A percentile compares a stretch with the other conserved stretches of the same genome.
Evolutionary conservation across 352 stramenopile genomes (phyloP).

Genomic region (Phytophthora pistaciae): DNA sequence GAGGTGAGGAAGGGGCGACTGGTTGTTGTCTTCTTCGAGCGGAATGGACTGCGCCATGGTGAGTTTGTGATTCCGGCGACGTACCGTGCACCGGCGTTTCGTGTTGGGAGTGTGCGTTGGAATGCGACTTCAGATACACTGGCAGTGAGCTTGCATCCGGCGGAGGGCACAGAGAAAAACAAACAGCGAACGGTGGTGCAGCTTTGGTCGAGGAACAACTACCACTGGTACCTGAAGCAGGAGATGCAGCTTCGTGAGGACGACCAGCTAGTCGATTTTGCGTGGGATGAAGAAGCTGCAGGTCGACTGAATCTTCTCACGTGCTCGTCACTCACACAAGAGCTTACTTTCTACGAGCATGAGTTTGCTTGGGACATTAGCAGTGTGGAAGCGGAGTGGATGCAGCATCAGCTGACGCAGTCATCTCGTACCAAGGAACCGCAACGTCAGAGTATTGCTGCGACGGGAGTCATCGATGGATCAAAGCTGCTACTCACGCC

Average conservation of each 20-base stretch:
- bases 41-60: slow-evolving; percentile 82
- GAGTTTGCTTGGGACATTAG: slow-evolving; percentile 66
- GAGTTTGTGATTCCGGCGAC: slow-evolving; percentile 69
- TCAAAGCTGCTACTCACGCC: slow-evolving; percentile 71
- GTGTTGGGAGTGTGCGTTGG: slow-evolving; percentile 56
- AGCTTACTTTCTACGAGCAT: slow-evolving; percentile 45
- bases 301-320: slow-evolving; percentile 51
- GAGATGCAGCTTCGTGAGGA: slow-evolving; percentile 42
- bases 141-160: slow-evolving; percentile 52
- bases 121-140: slow-evolving; percentile 78
- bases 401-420: slow-evolving; percentile 1
- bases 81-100: slow-evolving; percentile 39
- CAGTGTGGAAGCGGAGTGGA: slow-evolving; percentile 28
- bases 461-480: slow-evolving; percentile 70
- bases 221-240: slow-evolving; percentile 89
- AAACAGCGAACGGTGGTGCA: slow-evolving; percentile 48
- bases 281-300: slow-evolving; percentile 68
- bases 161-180: not conserved
- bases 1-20: slow-evolving; percentile 66
- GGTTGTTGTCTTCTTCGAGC: slow-evolving; percentile 86
- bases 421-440: not conserved
- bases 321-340: slow-evolving; percentile 10
- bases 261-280: slow-evolving; percentile 39
- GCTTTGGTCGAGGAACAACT: slow-evolving; percentile 83
- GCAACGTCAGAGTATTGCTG: slow-evolving; percentile 41